Evolutionary conservation across 345 rosid genomes (phyloP), one percentile per base, ranked within the genome.

Genomic region (Sonneratia alba): DNA sequence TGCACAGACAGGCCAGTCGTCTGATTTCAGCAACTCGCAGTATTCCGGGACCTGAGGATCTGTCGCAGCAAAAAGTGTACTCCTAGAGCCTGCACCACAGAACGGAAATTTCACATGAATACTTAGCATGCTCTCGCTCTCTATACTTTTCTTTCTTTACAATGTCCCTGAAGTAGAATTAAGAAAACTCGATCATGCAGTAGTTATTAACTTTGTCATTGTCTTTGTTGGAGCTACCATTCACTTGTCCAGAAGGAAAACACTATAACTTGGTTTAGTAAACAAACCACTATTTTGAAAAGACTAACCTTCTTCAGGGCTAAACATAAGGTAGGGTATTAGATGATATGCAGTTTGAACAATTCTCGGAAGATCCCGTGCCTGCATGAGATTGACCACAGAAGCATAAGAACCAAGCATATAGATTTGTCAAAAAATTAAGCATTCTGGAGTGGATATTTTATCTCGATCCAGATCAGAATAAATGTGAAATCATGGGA

Each of bases 1-100:
- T n/a, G 98, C 90, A 74, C 98, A 90, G 63, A 86, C 97, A 71
- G 98, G 98, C 93, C 91, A 88, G 18, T 90, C 96, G 69, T 92
- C 97, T 6, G 87, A 78, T 84, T 88, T 90, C 72, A 92, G 79
- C 66, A 84, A 74, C 70, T 92, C 97, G 69, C 98, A 90, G 72
- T 90, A 90, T 76, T 92, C 99, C 13, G 92, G 83, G 75, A 95
- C 75, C 87, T 90, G 97, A 79, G 97, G 97, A 84, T 92, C 97
- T 7, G 98, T 92, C 22, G 99, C 98, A 32, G 98, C 74, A 82
- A 95, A 92, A 24, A 95, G 94, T 19, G 96, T 62, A 74, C 99
- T 95, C 79, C 99, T 82, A 38, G 94, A 85, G 75, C 99, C 95
- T 87, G 77, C 70, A 81, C 67, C 37, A 38, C 59, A 32, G 70